These are phyloP conservation scores for Epithemia pelagica DNA, from an alignment of 108 stramenopile genomes.

Conservation along the genomic window DNA sequence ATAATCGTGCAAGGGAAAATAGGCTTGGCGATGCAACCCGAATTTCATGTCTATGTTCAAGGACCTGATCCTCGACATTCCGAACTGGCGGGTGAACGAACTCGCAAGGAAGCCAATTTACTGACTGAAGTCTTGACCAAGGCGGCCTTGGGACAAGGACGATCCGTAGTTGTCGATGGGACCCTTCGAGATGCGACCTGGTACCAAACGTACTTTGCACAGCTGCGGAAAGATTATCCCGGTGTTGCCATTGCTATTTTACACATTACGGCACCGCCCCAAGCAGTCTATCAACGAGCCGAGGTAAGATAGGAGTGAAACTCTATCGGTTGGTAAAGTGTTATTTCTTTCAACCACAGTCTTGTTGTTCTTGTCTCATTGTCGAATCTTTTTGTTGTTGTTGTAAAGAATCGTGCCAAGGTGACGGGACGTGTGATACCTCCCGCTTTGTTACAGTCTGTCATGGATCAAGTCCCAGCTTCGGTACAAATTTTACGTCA, in stretches of 20 bases:
- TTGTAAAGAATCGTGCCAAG: not conserved
- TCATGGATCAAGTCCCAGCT: not conserved
- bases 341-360: not conserved
- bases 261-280: constrained; percentile 68
- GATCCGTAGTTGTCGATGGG: constrained; percentile 84
- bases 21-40: constrained; percentile 60
- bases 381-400: too few species aligned
- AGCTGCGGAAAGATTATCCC: constrained; percentile 56
- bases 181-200: constrained; percentile 67
- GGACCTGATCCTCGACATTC: not conserved
- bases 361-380: not conserved
- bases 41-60: constrained; percentile 58
- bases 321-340: not conserved
- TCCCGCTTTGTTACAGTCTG: not conserved
- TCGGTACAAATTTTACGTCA: not conserved
- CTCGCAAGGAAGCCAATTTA: constrained; percentile 68
- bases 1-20: constrained; percentile 78
- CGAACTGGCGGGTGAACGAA: not conserved
- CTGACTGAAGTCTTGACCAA: constrained; percentile 69
- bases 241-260: constrained; percentile 69
- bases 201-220: constrained; percentile 62
- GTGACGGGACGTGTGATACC: not conserved
- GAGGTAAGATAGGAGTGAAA: constrained; percentile 31
- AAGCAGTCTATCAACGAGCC: constrained; percentile 67
- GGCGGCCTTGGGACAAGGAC: constrained; percentile 56